A percentile compares a stretch with the other conserved stretches of the same genome.
phyloP scores from a whole-genome alignment of 805 yeast genomes.

The Yamadazyma akitaensis region DNA sequence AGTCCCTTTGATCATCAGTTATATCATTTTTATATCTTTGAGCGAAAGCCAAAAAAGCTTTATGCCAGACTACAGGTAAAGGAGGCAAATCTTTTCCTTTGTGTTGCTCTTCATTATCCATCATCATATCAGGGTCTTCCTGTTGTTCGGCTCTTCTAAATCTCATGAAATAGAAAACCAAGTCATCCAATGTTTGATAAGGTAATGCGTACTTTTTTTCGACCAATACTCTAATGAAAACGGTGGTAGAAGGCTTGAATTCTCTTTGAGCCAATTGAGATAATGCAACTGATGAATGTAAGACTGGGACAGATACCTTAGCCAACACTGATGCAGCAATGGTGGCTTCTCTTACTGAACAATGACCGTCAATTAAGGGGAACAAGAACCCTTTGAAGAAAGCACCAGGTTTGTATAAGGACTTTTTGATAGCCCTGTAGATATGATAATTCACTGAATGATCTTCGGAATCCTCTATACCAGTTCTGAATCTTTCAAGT shows the following conservation, averaged over 20 bases:
- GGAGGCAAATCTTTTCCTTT: slow-evolving; percentile 36
- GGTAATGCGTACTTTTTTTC: slow-evolving; percentile 97
- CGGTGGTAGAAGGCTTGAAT: slow-evolving; percentile 83
- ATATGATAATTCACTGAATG: slow-evolving; percentile 87
- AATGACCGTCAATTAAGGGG: slow-evolving; percentile 84
- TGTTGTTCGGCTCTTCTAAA: slow-evolving; percentile 57
- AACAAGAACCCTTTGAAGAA: slow-evolving; percentile 94
- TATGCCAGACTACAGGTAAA: slow-evolving; percentile 96
- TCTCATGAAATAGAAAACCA: slow-evolving; percentile 90
- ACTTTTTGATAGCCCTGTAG: slow-evolving; percentile 86
- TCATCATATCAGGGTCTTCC: slow-evolving; percentile 27
- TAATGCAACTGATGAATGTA: slow-evolving; percentile 95
- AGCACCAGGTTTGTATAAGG: slow-evolving; percentile 95
- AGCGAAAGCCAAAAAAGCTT: slow-evolving; percentile 89
- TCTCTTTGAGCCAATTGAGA: slow-evolving; percentile 77
- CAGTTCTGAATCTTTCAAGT: slow-evolving; percentile 66
- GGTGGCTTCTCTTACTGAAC: slow-evolving; percentile 90
- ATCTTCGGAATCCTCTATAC: slow-evolving; percentile 69
- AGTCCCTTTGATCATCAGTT: slow-evolving; percentile 97
- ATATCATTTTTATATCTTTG: slow-evolving; percentile 96
- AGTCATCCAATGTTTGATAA: slow-evolving; percentile 90
- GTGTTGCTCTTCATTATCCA: slow-evolving; percentile 25
- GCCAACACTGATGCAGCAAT: slow-evolving; percentile 89
- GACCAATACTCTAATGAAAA: slow-evolving; percentile 81
- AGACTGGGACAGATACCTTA: slow-evolving; percentile 87